These are phyloP conservation scores for Boletellus sp. DNA, from an alignment of 768 basidiomycete species.

Conservation along the genomic window DNA sequence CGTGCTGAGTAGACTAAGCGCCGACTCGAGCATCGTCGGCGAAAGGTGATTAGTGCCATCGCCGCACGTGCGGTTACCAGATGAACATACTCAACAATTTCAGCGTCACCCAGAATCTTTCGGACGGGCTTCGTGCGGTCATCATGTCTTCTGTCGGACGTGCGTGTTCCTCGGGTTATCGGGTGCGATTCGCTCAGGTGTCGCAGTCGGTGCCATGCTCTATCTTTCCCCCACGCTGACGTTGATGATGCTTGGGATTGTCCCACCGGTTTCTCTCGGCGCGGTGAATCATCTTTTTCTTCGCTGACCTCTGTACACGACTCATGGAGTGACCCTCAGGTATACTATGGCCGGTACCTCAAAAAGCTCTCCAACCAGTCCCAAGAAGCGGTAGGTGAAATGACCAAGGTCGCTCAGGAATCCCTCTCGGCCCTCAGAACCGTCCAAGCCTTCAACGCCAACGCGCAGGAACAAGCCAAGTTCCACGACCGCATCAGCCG, in stretches of 20 bases:
- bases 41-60: constrained; percentile 55
- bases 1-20: constrained; percentile 84
- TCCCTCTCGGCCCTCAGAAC: constrained; percentile 83
- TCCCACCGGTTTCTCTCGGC: constrained; percentile 83
- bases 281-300: constrained; percentile 47
- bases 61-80: too few relatives aligned
- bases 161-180: constrained; percentile 37
- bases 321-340: constrained; percentile 42
- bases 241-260: constrained; percentile 86
- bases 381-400: constrained; percentile 93
- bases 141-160: constrained; percentile 94
- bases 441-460: constrained; percentile 88
- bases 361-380: constrained; percentile 88
- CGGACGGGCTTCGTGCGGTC: constrained; percentile 75
- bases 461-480: constrained; percentile 68
- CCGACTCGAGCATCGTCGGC: constrained; percentile 90
- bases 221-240: constrained; percentile 88
- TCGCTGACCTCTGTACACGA: not conserved
- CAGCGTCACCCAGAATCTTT: constrained; percentile 75
- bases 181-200: not conserved
- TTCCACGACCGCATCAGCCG: constrained; percentile 64
- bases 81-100: not conserved
- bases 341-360: constrained; percentile 93
- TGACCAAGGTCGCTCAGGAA: constrained; percentile 89
- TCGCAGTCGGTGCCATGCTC: constrained; percentile 88